phyloP scores from a whole-genome alignment of 129 eudicot species.

The Flaveria trinervia region DNA sequence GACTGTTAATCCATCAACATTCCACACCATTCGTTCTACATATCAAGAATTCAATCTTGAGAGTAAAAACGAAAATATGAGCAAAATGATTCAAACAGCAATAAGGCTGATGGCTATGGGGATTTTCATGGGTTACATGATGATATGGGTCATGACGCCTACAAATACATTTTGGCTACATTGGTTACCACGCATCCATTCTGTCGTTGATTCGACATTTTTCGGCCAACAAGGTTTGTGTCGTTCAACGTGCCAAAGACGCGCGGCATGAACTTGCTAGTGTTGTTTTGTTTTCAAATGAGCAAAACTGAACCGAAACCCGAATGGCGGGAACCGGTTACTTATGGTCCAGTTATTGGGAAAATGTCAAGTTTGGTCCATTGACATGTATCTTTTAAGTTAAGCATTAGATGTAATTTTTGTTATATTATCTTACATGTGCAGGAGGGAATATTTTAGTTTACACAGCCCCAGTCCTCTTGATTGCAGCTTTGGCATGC shows the following conservation, averaged over 20 bases:
- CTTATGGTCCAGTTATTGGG: not conserved
- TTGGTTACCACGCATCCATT: constrained; percentile 57
- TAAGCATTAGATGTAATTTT: not conserved
- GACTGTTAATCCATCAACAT: constrained; percentile 29
- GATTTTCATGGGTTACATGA: constrained; percentile 52
- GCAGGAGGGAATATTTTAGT: constrained; percentile 62
- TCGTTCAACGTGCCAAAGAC: not conserved
- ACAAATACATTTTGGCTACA: constrained; percentile 57
- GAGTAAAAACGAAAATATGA: constrained; percentile 8
- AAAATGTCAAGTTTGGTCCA: too few species aligned
- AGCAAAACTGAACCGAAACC: too few species aligned
- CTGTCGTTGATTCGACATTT: constrained; percentile 40
- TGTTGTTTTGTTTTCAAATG: too few species aligned
- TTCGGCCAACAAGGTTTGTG: constrained; percentile 42
- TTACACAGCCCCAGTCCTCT: constrained; percentile 48
- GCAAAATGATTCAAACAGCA: constrained; percentile 23
- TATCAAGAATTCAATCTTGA: constrained; percentile 5
- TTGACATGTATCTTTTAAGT: not conserved
- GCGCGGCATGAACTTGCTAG: not conserved
- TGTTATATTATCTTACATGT: constrained; percentile 11
- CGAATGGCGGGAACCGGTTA: too few species aligned
- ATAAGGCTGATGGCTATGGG: constrained; percentile 37
- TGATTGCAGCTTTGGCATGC: constrained; percentile 55
- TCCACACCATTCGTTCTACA: constrained; percentile 17
- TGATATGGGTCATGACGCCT: constrained; percentile 77